These are phyloP conservation scores for Butyriboletus loyo DNA, from an alignment of 768 basidiomycete genomes.

Conservation along the genomic window DNA sequence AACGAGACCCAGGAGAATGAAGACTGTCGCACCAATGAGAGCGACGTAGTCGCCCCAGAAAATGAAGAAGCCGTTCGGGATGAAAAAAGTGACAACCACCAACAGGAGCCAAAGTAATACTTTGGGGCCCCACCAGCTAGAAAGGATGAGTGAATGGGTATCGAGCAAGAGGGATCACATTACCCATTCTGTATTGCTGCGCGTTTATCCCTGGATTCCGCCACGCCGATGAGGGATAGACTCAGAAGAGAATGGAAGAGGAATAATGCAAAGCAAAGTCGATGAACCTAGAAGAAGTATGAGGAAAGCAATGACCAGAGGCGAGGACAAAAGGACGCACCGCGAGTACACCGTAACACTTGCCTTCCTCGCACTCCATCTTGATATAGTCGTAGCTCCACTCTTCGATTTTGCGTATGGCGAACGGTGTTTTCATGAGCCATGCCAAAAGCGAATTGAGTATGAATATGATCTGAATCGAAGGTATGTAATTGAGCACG, in stretches of 20 bases:
- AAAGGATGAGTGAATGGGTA: constrained; percentile 12
- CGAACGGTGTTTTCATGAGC: constrained; percentile 90
- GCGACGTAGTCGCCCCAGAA: constrained; percentile 96
- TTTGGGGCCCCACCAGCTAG: constrained; percentile 99
- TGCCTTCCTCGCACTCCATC: constrained; percentile 91
- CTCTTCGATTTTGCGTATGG: constrained; percentile 83
- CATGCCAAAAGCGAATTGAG: constrained; percentile 96
- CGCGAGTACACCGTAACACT: constrained; percentile 95
- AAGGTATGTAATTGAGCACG: neutral
- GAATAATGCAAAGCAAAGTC: constrained; percentile 92
- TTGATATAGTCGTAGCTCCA: constrained; percentile 97
- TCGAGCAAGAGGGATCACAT: constrained; percentile 15
- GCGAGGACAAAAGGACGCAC: constrained; percentile 43
- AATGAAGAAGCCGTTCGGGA: constrained; percentile 97
- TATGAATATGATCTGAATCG: constrained; percentile 84
- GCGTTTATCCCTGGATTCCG: constrained; percentile 87
- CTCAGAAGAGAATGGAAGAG: constrained; percentile 86
- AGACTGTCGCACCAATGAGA: constrained; percentile 87
- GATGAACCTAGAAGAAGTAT: constrained; percentile 62
- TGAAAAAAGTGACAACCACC: constrained; percentile 81
- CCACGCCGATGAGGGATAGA: constrained; percentile 76
- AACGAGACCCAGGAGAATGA: constrained; percentile 96
- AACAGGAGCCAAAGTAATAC: constrained; percentile 85
- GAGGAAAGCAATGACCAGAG: constrained; percentile 1
- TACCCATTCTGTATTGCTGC: constrained; percentile 97